Conservation (phyloP, 2,329 filamentous ascomycete genomes). For the Nothopassalora personata region DNA sequence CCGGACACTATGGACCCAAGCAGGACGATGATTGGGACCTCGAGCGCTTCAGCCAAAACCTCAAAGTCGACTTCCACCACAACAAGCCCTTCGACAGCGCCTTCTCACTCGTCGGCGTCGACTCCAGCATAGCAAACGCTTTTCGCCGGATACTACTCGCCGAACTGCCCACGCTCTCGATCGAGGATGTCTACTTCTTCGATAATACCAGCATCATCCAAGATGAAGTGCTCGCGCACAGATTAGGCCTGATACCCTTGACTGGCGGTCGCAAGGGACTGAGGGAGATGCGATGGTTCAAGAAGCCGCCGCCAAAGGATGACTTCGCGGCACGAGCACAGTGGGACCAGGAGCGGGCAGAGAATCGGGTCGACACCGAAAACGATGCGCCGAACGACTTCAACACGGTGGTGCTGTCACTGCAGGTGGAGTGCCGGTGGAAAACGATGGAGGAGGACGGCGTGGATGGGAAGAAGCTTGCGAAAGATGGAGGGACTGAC, state of each 20-base stretch:
- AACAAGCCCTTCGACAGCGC: constrained; percentile 71
- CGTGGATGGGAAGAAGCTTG: constrained; percentile 48
- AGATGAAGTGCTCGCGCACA: constrained; percentile 89
- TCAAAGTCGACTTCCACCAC: constrained; percentile 76
- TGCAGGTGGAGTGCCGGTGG: constrained; percentile 74
- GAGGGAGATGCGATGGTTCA: constrained; percentile 76
- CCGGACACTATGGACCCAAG: constrained; percentile 73
- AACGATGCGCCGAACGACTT: constrained; percentile 59
- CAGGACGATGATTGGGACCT: constrained; percentile 80
- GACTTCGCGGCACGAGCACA: constrained; percentile 46
- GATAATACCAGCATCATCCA: constrained; percentile 98
- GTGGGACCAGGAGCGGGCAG: constrained; percentile 37
- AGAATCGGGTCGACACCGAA: constrained; percentile 39
- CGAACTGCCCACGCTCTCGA: constrained; percentile 89
- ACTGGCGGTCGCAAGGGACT: constrained; percentile 73
- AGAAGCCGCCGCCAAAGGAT: constrained; percentile 57
- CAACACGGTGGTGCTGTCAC: constrained; percentile 77
- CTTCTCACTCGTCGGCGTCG: constrained; percentile 87
- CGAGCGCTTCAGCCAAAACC: constrained; percentile 64
- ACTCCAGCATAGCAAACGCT: constrained; percentile 91
- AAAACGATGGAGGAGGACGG: constrained; percentile 47
- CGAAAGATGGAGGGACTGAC: constrained; percentile 67
- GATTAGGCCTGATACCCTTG: constrained; percentile 85
- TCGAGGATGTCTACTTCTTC: constrained; percentile 86
- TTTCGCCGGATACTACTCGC: constrained; percentile 94